Conservation (phyloP, 2,329 filamentous ascomycete genomes). For the Dothideomycetes sp. region DNA sequence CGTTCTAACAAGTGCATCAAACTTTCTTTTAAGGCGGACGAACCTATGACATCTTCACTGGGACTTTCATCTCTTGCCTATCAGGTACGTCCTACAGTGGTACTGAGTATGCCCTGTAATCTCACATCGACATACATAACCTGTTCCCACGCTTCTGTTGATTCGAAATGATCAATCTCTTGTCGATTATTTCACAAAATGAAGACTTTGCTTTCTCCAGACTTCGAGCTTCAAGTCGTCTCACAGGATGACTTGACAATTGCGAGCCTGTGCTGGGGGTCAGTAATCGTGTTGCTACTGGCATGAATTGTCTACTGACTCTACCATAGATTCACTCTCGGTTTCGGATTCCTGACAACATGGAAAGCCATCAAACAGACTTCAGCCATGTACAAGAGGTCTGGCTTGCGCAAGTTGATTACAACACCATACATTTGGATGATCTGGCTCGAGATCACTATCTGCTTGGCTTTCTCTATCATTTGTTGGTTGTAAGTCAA, state of each 20-base stretch:
- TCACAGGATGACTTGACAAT: slow-evolving; percentile 13
- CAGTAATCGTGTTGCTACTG: not conserved
- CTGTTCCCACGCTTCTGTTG: too few relatives aligned
- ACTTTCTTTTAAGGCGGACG: too few relatives aligned
- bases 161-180: too few relatives aligned
- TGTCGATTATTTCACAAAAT: too few relatives aligned
- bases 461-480: slow-evolving; percentile 35
- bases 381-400: slow-evolving; percentile 10
- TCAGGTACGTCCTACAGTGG: too few relatives aligned
- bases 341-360: slow-evolving; percentile 33
- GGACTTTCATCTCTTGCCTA: too few relatives aligned
- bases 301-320: not conserved
- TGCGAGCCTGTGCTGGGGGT: slow-evolving; percentile 11
- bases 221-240: slow-evolving; percentile 12
- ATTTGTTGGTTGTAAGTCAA: slow-evolving; percentile 31
- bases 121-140: too few relatives aligned
- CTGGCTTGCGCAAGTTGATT: slow-evolving; percentile 31
- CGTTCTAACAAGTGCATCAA: too few relatives aligned
- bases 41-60: too few relatives aligned
- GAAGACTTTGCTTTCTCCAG: slow-evolving; percentile 13
- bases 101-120: too few relatives aligned
- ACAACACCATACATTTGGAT: slow-evolving; percentile 30
- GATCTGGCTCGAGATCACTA: slow-evolving; percentile 40
- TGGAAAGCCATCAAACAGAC: slow-evolving; percentile 33
- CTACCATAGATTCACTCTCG: slow-evolving; percentile 18